Evolutionary conservation across 2,329 filamentous ascomycete genomes (phyloP).

Genomic region (Saccharata proteae): DNA sequence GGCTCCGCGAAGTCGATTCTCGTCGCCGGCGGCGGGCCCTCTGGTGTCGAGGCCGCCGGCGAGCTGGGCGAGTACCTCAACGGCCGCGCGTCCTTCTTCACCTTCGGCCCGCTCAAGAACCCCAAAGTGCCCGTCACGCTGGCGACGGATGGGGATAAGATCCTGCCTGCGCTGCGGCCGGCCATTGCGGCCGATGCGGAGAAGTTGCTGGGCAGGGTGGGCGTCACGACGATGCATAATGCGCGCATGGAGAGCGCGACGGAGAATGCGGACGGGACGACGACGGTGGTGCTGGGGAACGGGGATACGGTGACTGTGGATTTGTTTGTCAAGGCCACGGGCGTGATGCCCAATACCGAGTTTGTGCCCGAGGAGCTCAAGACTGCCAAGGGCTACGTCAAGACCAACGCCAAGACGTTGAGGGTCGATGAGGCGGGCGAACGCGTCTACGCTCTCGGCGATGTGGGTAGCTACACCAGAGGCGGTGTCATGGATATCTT

Average conservation of each 20-base stretch:
- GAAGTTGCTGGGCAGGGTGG: constrained; percentile 15
- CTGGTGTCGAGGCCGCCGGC: constrained; percentile 25
- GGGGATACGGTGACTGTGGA: constrained; percentile 30
- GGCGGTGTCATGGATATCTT: constrained; percentile 21
- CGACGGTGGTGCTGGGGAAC: constrained; percentile 22
- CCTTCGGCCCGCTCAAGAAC: constrained; percentile 11
- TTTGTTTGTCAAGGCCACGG: constrained; percentile 21
- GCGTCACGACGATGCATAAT: constrained; percentile 14
- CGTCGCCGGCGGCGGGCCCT: constrained; percentile 22
- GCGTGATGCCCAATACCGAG: constrained; percentile 16
- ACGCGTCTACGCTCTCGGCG: constrained; percentile 23
- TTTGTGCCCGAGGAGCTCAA: constrained; percentile 16
- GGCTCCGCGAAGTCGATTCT: constrained; percentile 18
- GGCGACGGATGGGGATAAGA: constrained; percentile 14
- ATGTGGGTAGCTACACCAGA: constrained; percentile 19
- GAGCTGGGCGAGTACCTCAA: constrained; percentile 39
- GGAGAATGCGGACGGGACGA: constrained; percentile 22
- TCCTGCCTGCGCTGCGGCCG: constrained; percentile 16
- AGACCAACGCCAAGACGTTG: constrained; percentile 14
- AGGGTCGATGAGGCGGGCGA: constrained; percentile 14
- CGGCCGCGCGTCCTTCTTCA: constrained; percentile 30
- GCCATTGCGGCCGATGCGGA: constrained; percentile 16
- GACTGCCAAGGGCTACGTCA: constrained; percentile 16
- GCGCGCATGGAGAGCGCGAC: constrained; percentile 8
- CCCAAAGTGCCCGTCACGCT: constrained; percentile 16